These are phyloP conservation scores for Salinomyces thailandicus DNA, from an alignment of 2,329 filamentous ascomycete genomes.

Conservation along the genomic window DNA sequence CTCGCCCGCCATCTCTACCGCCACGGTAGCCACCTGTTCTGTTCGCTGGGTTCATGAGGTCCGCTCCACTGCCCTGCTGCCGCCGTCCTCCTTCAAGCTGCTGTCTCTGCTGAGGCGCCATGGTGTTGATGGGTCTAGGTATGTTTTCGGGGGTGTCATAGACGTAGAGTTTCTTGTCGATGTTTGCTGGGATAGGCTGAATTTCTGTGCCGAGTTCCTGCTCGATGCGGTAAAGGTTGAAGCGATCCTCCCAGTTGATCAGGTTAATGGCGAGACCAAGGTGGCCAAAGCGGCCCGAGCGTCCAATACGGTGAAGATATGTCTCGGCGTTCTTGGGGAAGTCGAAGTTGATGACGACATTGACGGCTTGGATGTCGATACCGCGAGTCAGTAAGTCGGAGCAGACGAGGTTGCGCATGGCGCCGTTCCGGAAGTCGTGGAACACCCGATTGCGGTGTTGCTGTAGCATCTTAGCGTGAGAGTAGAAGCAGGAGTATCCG, in stretches of 20 bases:
- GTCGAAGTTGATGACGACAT: conserved; percentile 99
- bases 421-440: conserved; percentile 96
- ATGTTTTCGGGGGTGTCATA: conserved; percentile 95
- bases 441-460: conserved; percentile 96
- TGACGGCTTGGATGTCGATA: conserved; percentile 98
- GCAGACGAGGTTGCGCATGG: conserved; percentile 95
- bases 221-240: conserved; percentile 98
- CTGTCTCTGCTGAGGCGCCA: conserved; percentile 26
- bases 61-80: conserved; percentile 26
- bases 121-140: conserved; percentile 63
- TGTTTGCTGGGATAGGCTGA: conserved; percentile 83
- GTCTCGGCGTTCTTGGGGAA: conserved; percentile 99
- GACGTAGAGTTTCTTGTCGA: conserved; percentile 96
- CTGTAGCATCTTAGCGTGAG: conserved; percentile 95
- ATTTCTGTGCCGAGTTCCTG: conserved; percentile 96
- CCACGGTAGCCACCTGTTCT: conserved; percentile 23
- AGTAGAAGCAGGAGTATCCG: conserved; percentile 99
- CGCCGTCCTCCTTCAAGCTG: conserved; percentile 17
- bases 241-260: conserved; percentile 98
- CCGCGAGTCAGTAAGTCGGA: conserved; percentile 94
- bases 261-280: conserved; percentile 95
- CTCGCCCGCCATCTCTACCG: conserved; percentile 19
- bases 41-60: conserved; percentile 26
- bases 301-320: conserved; percentile 94
- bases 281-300: conserved; percentile 93